Conservation (phyloP, 2,329 filamentous ascomycete genomes). For the Talaromyces amestolkiae region DNA sequence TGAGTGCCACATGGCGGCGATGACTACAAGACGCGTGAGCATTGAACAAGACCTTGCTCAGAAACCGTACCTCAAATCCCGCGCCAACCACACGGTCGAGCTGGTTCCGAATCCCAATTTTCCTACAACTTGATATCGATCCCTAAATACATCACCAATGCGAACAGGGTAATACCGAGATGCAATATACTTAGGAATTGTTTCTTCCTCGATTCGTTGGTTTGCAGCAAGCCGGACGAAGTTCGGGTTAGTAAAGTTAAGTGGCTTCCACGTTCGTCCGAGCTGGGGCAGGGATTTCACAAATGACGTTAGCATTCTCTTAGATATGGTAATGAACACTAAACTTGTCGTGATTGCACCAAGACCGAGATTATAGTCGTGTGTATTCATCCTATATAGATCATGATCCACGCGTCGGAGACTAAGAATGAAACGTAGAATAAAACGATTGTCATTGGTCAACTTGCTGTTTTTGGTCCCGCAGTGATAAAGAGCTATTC, state of each 20-base stretch:
- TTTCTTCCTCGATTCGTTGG: constrained; percentile 35
- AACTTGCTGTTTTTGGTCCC: too few species aligned
- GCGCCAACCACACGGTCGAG: constrained; percentile 39
- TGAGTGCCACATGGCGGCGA: constrained; percentile 32
- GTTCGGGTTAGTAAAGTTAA: constrained; percentile 33
- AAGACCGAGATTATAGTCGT: too few species aligned
- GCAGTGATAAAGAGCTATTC: too few species aligned
- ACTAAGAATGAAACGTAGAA: too few species aligned
- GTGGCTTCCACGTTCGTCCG: constrained; percentile 30
- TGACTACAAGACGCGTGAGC: constrained; percentile 21
- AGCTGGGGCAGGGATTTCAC: constrained; percentile 24
- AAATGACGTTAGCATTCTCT: not conserved
- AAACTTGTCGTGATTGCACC: too few species aligned
- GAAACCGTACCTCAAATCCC: constrained; percentile 32
- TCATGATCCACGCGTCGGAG: too few species aligned
- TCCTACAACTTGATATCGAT: constrained; percentile 35
- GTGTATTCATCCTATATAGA: too few species aligned
- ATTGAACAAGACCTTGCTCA: not conserved
- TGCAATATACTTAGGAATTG: constrained; percentile 26
- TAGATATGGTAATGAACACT: not conserved
- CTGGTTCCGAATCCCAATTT: constrained; percentile 38
- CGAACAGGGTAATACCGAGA: constrained; percentile 28
- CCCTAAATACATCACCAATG: constrained; percentile 32
- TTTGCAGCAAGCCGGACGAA: constrained; percentile 25
- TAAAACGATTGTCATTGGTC: too few species aligned